Base-by-base conservation (phyloP, 176 grass and related monocot genomes). In the Aegilops bicornis region DNA sequence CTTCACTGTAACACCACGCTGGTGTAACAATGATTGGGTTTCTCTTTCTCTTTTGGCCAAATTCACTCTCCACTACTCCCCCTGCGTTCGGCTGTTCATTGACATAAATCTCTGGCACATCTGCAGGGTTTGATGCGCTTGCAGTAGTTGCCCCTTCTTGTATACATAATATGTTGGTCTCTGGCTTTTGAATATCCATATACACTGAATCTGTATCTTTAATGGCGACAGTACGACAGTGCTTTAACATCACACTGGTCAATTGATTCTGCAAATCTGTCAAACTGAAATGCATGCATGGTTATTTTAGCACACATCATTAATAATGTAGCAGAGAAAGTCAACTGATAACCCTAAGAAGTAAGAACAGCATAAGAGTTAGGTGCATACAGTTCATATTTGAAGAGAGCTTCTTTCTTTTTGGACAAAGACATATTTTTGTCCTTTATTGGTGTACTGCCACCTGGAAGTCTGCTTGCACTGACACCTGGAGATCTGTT, bases 201-300 rank as follows among this genome's bases (percentile, higher is more conserved):
- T 73, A 68, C 2, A 82, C 79, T 56, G 82, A 45, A 37, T 87
- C 64, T 47, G 79, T 23, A 40, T 91, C 88, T 86, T 86, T 91
- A 27, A 74, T 85, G 69, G 85, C 87, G 62, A 80, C 84, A 88
- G 86, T 83, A 76, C 85, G 75, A 35, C 92, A 85, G 65, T 96
- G 78, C 79, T 95, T 96, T 77, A 88, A 85, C 30, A 98, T 76
- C 13, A 91, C 86, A 74, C 82, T 89, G 67, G 89, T 91, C 79
- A 98, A 77, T 39, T 98, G 96, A 84, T 94, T 96, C 88, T 98
- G 89, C 85, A 98, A 90, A 79, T 98, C 93, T 83, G 96, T 98
- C 90, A 98, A 98, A 85, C 96, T 98, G 88, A 84, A 96, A 85
- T 29, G 80, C 56, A 88, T 87, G 54, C 42, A 79, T 61, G 36